A percentile compares a stretch with the other conserved stretches of the same genome.
phyloP scores from a whole-genome alignment of 2,329 filamentous ascomycete species.

The Colletotrichum shisoi region DNA sequence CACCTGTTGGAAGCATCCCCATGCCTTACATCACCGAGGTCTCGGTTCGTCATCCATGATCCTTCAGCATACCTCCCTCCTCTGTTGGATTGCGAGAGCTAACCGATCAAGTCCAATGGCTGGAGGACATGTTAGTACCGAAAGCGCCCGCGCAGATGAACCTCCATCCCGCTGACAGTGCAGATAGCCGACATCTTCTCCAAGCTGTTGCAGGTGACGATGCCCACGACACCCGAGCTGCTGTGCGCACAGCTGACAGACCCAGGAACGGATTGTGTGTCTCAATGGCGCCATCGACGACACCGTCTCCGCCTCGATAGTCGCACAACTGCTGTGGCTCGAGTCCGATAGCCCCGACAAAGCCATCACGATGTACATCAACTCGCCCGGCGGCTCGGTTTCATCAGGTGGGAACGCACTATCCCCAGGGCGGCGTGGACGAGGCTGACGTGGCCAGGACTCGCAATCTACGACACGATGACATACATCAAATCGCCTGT shows the following conservation, averaged over 20 bases:
- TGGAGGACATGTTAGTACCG: constrained; percentile 75
- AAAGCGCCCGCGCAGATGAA: constrained; percentile 13
- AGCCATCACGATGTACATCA: constrained; percentile 97
- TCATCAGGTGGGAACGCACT: constrained; percentile 62
- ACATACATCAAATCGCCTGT: constrained; percentile 93
- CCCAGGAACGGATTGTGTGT: constrained; percentile 88
- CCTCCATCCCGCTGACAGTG: constrained; percentile 41
- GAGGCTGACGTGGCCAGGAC: constrained; percentile 51
- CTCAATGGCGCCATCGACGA: constrained; percentile 93
- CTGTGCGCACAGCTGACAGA: constrained; percentile 31
- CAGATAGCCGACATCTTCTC: constrained; percentile 80
- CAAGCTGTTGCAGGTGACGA: constrained; percentile 73
- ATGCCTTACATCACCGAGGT: constrained; percentile 68
- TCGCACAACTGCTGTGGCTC: constrained; percentile 95
- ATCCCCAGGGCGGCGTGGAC: not conserved
- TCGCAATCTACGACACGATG: constrained; percentile 99
- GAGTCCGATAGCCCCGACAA: constrained; percentile 96
- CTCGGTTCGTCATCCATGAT: constrained; percentile 51
- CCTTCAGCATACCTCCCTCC: not conserved
- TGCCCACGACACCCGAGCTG: constrained; percentile 34
- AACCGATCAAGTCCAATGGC: constrained; percentile 69
- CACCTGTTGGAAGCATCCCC: constrained; percentile 55
- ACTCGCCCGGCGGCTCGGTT: constrained; percentile 92
- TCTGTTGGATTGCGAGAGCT: constrained; percentile 38
- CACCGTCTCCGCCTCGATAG: constrained; percentile 87